Evolutionary conservation across 2,329 filamentous ascomycete genomes (phyloP), one percentile per base, ranked within the genome.

Genomic region (Fonsecaea multimorphosa): DNA sequence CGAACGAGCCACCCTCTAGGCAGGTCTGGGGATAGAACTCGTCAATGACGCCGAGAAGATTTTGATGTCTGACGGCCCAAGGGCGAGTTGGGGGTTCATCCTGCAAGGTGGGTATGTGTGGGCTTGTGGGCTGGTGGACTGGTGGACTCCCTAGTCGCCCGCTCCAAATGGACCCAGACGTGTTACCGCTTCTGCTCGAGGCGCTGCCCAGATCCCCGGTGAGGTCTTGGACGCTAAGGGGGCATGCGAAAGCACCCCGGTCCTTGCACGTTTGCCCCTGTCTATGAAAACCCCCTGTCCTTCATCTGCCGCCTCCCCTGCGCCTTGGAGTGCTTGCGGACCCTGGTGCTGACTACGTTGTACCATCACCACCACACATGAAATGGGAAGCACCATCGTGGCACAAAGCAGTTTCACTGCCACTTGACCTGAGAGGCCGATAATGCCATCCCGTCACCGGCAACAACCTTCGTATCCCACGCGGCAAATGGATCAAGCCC

Each of bases 381-480:
- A 16, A 38, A 27, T 24, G 44, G 44, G 56, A 34, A 55, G 51
- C 34, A 62, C 49, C 36, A 44, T 55, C 51, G 36, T 55, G 46
- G 59, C 51, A 46, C 59, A 46, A 46, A 40, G 9, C 56, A 24
- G 56, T 58, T 44, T 63, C 52, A 53, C 59, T 62, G 59, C 49
- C 59, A 58, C 31, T 49, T 49, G 44, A 49, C 44, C 44, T 49
- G 44, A 49, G 29, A 27, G 36, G 36, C 44, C 24, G 31, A 49
- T 49, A 52, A 60, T 60, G 44, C 31, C 46, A 32, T 24, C 58
- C 29, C 62, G 14, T 54, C 44, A 44, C 55, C 27, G 40, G 46
- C 44, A 59, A 27, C 55, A 38, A 36, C 55, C 56, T 57, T 68
- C 63, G 66, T 63, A 65, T 68, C 63, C 59, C 63, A 63, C 55